These are phyloP conservation scores for Trebouxia sp. DNA, from an alignment of 139 green algal species.

Conservation along the genomic window DNA sequence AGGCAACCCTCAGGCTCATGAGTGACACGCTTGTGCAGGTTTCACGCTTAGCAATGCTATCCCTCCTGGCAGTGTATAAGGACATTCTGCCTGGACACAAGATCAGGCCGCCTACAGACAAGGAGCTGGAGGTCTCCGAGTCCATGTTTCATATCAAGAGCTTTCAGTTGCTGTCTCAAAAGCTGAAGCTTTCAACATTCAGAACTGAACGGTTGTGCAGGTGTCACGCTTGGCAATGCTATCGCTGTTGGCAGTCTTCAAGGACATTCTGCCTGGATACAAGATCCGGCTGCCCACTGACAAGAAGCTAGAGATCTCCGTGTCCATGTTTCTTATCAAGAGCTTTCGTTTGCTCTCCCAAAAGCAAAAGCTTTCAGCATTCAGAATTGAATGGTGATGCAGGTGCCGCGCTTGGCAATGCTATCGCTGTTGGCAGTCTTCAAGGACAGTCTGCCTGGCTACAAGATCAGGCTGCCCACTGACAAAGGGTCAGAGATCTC, in stretches of 20 bases:
- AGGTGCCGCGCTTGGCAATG: neutral
- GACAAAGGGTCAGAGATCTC: neutral
- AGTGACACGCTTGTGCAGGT: too few species aligned
- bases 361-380: too few species aligned
- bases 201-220: slow-evolving; percentile 5
- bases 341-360: neutral
- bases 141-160: neutral
- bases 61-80: neutral
- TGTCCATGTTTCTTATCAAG: slow-evolving; percentile 51
- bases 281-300: slow-evolving; percentile 77
- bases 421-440: neutral
- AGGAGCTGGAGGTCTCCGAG: neutral
- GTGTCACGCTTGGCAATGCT: slow-evolving; percentile 80
- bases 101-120: neutral
- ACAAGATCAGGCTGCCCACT: neutral
- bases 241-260: slow-evolving; percentile 82
- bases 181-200: neutral
- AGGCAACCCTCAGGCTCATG: too few species aligned
- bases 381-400: too few species aligned
- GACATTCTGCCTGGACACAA: neutral
- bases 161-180: neutral
- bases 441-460: neutral
- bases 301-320: slow-evolving; percentile 67
- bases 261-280: slow-evolving; percentile 83
- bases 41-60: neutral